Evolutionary conservation across 208 protist species (phyloP), one percentile per base, ranked within the genome.

Genomic region (Borovskyia barvae): DNA sequence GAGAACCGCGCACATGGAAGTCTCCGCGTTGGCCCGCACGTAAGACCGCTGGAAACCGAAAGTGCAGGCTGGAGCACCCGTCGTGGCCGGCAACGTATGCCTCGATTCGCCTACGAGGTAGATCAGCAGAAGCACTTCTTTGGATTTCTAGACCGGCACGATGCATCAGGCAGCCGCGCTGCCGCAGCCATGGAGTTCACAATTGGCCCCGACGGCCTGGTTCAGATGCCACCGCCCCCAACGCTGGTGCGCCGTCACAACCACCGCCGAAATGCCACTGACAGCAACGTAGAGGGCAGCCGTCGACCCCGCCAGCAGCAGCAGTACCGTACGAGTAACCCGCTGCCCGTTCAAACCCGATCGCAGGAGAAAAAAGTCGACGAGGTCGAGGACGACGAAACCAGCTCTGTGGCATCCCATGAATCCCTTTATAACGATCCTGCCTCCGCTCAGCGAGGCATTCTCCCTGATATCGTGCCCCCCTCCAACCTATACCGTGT

Each of bases 401-500:
- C 26, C 24, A 32, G 30, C 33, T 71, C 55, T 9, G 63, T 70
- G 5, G 63, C 63, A 6, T 70, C 63, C 29, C 63, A 70, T 25
- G 63, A 70, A 28, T 70, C 63, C 1, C 54, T 70, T 32, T 70
- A 63, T 48, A 29, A 62, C 39, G 47, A 70, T 48, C 63, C 63
- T 1, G 43, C 63, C 3, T 39, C 47, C 7, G 46, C 54, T 26
- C 39, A 57, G n/a, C 37, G 54, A 22, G 63, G 63, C 30, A 51
- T 70, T 22, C 24, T 70, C 32, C 63, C 63, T 2, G 63, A 70
- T 30, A 42, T 70, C 35, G 30, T 63, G 1, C 63, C 63, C 8
- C 63, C 63, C n/a, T 70, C 63, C 5, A 61, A 70, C 24, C 53
- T 70, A 8, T 62, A 60, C 63, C 76, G 66, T 12, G 72, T 87